Percentiles rank a stretch among this genome's conserved stretches.
Evolutionary conservation across 78 protist genomes (phyloP).

Genomic region (Dictyostelium firmibasis): DNA sequence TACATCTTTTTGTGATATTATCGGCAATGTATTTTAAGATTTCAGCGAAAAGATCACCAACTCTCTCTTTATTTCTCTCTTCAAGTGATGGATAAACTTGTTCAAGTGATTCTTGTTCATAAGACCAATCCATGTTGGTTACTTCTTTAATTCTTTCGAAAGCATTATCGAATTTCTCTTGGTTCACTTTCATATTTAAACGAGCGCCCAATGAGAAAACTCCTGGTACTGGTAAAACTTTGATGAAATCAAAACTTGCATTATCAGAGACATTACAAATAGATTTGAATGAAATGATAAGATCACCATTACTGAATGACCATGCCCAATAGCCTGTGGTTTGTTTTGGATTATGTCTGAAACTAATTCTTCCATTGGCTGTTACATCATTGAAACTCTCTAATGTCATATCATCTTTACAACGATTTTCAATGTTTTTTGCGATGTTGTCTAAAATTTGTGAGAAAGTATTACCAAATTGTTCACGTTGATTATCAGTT

Average conservation of each 20-base stretch:
- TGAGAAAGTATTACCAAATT: conserved; percentile 15
- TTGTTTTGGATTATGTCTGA: conserved; percentile 30
- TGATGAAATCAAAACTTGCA: background rate
- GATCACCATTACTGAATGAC: conserved; percentile 5
- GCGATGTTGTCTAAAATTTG: background rate
- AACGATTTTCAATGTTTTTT: conserved; percentile 19
- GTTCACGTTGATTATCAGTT: background rate
- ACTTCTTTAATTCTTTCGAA: conserved; percentile 17
- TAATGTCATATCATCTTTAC: conserved; percentile 16
- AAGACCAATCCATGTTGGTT: conserved; percentile 31
- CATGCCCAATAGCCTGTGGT: conserved; percentile 13
- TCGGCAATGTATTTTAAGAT: background rate
- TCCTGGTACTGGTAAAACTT: conserved; percentile 62
- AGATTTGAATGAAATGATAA: background rate
- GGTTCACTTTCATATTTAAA: conserved; percentile 4
- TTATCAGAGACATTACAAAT: conserved; percentile 4
- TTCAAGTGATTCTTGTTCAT: conserved; percentile 27
- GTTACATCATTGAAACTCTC: conserved; percentile 54
- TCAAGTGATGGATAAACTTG: conserved; percentile 11
- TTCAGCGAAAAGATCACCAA: conserved; percentile 16
- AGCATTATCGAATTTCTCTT: conserved; percentile 8
- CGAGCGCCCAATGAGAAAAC: conserved; percentile 22
- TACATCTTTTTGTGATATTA: conserved; percentile 28
- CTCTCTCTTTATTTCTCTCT: background rate
- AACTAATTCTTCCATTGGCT: background rate